Evolutionary conservation across 2,329 filamentous ascomycete species (phyloP), one percentile per base, ranked within the genome.

Genomic region (Calonectria montana): DNA sequence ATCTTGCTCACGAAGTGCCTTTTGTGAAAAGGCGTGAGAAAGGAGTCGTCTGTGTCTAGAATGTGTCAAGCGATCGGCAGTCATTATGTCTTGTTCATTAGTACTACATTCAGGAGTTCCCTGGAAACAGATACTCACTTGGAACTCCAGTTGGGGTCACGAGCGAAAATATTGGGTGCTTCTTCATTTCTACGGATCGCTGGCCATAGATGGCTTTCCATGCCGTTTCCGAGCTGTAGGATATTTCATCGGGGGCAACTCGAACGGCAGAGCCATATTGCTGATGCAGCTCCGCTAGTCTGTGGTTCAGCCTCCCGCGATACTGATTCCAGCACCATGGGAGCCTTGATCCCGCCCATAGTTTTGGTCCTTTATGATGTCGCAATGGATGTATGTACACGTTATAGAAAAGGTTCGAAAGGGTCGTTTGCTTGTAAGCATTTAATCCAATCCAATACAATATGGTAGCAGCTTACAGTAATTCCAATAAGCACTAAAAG

Each of bases 251-350:
- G 2, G 75, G 75, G 12, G 74, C 72, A 10, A 76, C 74, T 18
- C 75, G 68, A n/a, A 76, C 70, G 21, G 55, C 47, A 4, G 72
- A 21, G 7, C 75, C 75, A 37, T 74, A 75, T 18, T 74, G 43
- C 23, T n/a, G 18, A 23, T 76, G 75, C 31, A 76, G 47, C 15
- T 76, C 70, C 1, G 59, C 57, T 0, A 76, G 50, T 18, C 65
- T 69, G 31, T 76, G 74, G 62, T 76, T 75, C 5, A 75, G 41
- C 23, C 65, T 64, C 4, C 75, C 75, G 1, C 10, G 57, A 13
- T 73, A 75, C 25, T 75, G 74, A 35, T 75, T 70, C 74, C 74
- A 76, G 15, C 70, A 75, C 75, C 75, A 75, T 0, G 74, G 75
- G 1, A 76, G 31, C 6, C 74, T 73, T 3, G 72, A 72, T 13